Conservation (phyloP, 805 yeast species). For the Spathaspora gorwiae region DNA sequence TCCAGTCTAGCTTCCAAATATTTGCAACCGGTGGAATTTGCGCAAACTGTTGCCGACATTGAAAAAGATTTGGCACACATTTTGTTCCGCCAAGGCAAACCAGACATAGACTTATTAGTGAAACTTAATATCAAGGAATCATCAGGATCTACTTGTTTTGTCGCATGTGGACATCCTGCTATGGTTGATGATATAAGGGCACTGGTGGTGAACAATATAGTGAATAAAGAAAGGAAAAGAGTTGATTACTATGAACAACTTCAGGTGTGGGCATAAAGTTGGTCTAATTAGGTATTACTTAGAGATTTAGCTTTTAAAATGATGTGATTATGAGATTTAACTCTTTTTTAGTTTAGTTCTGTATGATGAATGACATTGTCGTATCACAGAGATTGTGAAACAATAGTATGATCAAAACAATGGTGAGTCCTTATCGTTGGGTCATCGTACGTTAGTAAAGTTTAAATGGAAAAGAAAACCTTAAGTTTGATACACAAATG, state of each 20-base stretch:
- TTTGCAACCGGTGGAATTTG: conserved; percentile 81
- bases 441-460: no score
- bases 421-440: no score
- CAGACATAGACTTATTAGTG: conserved; percentile 40
- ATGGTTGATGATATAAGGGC: conserved; percentile 57
- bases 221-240: conserved; percentile 32
- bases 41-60: conserved; percentile 18
- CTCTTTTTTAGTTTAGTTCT: no score
- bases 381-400: no score
- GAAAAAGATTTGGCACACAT: conserved; percentile 24
- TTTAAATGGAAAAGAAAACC: no score
- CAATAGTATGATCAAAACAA: no score
- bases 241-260: conserved; percentile 71
- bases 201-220: conserved; percentile 40
- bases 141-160: conserved; percentile 45
- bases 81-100: conserved; percentile 44
- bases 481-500: no score
- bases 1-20: background rate
- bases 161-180: conserved; percentile 60
- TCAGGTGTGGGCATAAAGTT: conserved; percentile 54
- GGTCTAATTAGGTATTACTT: no score
- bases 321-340: no score
- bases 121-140: conserved; percentile 31
- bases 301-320: no score
- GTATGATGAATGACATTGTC: no score